These are phyloP conservation scores for Hypocrella siamensis DNA, from an alignment of 2,329 filamentous ascomycete genomes.

Conservation along the genomic window DNA sequence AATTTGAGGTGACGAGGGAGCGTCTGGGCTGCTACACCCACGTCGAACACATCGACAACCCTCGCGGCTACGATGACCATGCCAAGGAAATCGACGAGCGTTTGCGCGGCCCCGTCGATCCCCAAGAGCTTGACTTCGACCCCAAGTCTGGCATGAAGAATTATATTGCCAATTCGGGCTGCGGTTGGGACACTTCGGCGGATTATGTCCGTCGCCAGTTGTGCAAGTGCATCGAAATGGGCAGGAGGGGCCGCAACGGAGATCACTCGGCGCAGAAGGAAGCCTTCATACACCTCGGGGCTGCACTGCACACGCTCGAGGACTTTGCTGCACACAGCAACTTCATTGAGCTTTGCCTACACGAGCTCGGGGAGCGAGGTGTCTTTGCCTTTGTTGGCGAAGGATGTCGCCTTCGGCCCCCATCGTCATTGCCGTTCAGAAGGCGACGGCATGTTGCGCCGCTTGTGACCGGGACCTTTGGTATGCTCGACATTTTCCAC, in stretches of 20 bases:
- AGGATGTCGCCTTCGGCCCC: constrained; percentile 8
- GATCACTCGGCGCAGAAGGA: constrained; percentile 43
- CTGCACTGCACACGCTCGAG: constrained; percentile 58
- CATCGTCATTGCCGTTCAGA: constrained; percentile 45
- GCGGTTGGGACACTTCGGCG: constrained; percentile 66
- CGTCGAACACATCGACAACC: constrained; percentile 57
- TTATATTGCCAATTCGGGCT: constrained; percentile 71
- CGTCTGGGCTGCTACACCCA: constrained; percentile 63
- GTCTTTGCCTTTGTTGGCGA: constrained; percentile 39
- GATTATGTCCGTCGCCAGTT: constrained; percentile 64
- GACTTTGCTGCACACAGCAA: constrained; percentile 54
- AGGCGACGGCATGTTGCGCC: constrained; percentile 43
- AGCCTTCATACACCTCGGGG: constrained; percentile 53
- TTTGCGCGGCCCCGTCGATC: constrained; percentile 16
- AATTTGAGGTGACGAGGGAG: constrained; percentile 67
- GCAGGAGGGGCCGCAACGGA: constrained; percentile 48
- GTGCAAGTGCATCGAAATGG: constrained; percentile 52
- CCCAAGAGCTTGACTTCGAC: constrained; percentile 51
- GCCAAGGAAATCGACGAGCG: constrained; percentile 56
- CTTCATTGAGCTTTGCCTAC: constrained; percentile 56
- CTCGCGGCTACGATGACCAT: constrained; percentile 58
- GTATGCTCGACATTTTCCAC: constrained; percentile 54
- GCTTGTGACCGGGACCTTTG: constrained; percentile 42
- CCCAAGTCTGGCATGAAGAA: constrained; percentile 78
- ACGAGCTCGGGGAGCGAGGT: constrained; percentile 50